Base-by-base conservation (phyloP, 2,329 filamentous ascomycete genomes). In the Beauveria sp. region DNA sequence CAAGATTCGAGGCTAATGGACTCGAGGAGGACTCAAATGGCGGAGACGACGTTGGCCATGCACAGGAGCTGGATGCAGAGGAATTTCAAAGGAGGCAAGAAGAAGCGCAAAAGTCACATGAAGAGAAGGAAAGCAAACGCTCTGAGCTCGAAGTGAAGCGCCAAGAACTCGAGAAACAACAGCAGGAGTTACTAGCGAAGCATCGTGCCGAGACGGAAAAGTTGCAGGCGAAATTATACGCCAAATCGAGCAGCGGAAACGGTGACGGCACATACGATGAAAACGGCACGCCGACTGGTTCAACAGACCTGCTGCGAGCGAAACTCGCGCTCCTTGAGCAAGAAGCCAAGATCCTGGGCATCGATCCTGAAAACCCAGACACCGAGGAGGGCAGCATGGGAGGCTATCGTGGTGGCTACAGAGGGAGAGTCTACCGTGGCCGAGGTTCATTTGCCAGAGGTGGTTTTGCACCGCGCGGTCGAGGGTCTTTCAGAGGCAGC, bases 281-380 rank as follows among this genome's bases (percentile, higher is more conserved):
- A 61, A 53, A 68, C 53, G 6, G 67, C 66, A 10, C 40, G 12
- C 66, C 69, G 9, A 66, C 65, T 70, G 66, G 70, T 67, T 75
- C 79, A 5, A 87, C 87, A 1, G 84, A 86, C 55, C 80, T 81
- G 49, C 77, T 93, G n/a, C 85, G 86, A 50, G 86, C 86, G 3
- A 87, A 90, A 69, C 77, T 93, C 16, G 87, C 87, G 1, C 84
- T 82, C n/a, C 76, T 93, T 7, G 86, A 92, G 70, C 86, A 85
- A 24, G 89, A 92, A 73, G 89, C 89, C 16, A 82, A 82, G 67
- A 81, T 82, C 9, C 77, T 92, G 40, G 89, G 89, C 8, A 79
- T 92, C 38, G 85, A 90, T 67, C 82, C 85, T 1, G 51, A 61
- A 20, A 72, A 81, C 63, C 76, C 77, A 5, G 70, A 73, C n/a